Base-by-base conservation (phyloP, 306 rosid genomes). In the Mucuna pruriens region DNA sequence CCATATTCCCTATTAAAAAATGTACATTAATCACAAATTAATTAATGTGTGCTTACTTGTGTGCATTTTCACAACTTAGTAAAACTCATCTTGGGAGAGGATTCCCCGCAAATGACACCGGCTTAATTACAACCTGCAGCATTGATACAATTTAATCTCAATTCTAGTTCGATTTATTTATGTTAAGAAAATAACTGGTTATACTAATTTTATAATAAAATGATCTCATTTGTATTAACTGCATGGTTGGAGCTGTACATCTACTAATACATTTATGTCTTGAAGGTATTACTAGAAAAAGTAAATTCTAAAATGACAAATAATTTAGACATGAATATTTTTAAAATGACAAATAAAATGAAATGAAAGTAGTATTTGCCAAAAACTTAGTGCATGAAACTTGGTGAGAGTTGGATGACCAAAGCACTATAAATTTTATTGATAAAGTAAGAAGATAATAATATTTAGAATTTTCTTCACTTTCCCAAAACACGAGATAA, bases 1-100 rank as follows among this genome's bases (percentile, higher is more conserved):
- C 65, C 85, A 79, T 86, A 6, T 62, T 38, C 20, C 39, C 79
- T 16, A 16, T 13, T 20, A 22, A 20, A 22, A 19, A 16, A 52
- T 5, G 16, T 34, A 31, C 29, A 34, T 20, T 26, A 22, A 74
- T 31, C 40, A 19, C 42, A 29, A 62, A 33, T 49, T 26, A 65
- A 23, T 17, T 9, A 54, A 8, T 69, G 58, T 44, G 57, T 12
- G 71, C 48, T 45, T 42, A 5, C 17, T 22, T 6, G 7, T 29
- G 26, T 16, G 15, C 44, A 9, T 29, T 11, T 8, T 40, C 29
- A 9, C 29, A 40, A 67, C 20, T 39, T 20, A 25, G 33, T 42
- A 67, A 22, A 5, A 40, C 36, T 40, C 40, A 6, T 16, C 15
- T 15, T 71, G 61, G 36, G 19, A 46, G 61, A 46, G 40, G 76